Percentiles rank a stretch among this genome's conserved stretches.
phyloP scores from a whole-genome alignment of 2,329 filamentous ascomycete genomes.

The Mycosphaerelloides madeirae region DNA sequence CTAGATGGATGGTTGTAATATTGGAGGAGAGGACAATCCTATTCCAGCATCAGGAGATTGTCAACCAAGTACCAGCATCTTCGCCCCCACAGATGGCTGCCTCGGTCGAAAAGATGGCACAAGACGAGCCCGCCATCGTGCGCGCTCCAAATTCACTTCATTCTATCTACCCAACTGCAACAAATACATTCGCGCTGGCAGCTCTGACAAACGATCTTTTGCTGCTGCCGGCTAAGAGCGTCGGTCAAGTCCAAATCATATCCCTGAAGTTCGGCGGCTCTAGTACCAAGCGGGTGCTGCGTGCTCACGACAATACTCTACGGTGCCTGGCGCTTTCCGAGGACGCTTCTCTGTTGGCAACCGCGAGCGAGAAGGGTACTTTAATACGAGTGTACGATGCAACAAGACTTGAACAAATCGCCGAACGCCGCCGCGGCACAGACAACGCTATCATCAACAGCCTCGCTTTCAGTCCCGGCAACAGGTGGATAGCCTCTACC shows the following conservation, averaged over 20 bases:
- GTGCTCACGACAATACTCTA: conserved; percentile 76
- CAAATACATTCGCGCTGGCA: conserved; percentile 77
- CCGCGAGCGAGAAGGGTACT: conserved; percentile 88
- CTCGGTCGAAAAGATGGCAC: conserved; percentile 14
- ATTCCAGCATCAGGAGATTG: conserved; percentile 28
- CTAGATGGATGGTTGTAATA: conserved; percentile 71
- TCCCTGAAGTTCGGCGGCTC: conserved; percentile 66
- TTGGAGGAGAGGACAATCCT: conserved; percentile 42
- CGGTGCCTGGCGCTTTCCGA: conserved; percentile 73
- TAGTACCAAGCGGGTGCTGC: conserved; percentile 75
- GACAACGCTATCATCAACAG: conserved; percentile 85
- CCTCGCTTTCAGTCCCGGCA: conserved; percentile 78
- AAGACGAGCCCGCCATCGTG: neutral
- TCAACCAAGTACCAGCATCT: neutral
- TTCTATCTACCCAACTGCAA: conserved; percentile 75
- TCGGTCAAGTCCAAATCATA: conserved; percentile 85
- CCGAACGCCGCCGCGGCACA: conserved; percentile 81
- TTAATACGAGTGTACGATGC: conserved; percentile 82
- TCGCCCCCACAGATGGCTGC: neutral
- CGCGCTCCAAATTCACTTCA: conserved; percentile 27
- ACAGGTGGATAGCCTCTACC: conserved; percentile 77
- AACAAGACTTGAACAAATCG: conserved; percentile 70
- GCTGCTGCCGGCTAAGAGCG: conserved; percentile 80
- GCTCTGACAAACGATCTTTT: conserved; percentile 68
- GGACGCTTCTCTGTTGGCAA: conserved; percentile 77